These are phyloP conservation scores for Ophiostoma australiae DNA, from an alignment of 2,329 filamentous ascomycete genomes.

Conservation along the genomic window DNA sequence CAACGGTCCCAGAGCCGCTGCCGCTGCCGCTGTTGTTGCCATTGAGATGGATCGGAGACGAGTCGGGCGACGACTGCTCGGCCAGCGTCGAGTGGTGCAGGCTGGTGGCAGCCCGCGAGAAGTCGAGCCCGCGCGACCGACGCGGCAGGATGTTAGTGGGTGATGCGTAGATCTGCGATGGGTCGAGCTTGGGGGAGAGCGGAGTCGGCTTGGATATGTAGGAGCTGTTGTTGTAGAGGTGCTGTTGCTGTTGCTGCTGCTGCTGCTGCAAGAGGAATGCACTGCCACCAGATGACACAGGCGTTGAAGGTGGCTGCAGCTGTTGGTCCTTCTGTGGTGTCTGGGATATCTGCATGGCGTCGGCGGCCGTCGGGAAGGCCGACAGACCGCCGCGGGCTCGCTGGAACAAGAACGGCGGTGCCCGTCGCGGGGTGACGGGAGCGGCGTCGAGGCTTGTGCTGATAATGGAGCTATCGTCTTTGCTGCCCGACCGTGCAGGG, in stretches of 20 bases:
- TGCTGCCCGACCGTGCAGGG: conserved; percentile 50
- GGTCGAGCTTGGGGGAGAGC: conserved; percentile 79
- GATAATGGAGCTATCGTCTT: conserved; percentile 60
- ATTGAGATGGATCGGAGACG: conserved; percentile 67
- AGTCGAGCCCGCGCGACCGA: conserved; percentile 85
- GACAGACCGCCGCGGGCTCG: conserved; percentile 54
- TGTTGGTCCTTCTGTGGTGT: conserved; percentile 34
- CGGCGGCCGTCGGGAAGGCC: conserved; percentile 57
- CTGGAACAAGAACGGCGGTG: conserved; percentile 44
- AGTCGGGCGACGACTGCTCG: conserved; percentile 81
- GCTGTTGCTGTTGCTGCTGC: conserved; percentile 23
- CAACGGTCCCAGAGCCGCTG: neutral
- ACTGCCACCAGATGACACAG: conserved; percentile 16
- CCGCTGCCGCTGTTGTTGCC: conserved; percentile 39
- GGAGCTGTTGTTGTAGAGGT: conserved; percentile 34
- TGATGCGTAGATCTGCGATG: conserved; percentile 77
- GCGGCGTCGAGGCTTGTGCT: conserved; percentile 34
- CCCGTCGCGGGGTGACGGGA: conserved; percentile 63
- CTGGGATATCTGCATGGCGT: conserved; percentile 17
- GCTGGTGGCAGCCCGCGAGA: conserved; percentile 87
- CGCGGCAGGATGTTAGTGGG: conserved; percentile 84
- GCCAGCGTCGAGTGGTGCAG: conserved; percentile 93
- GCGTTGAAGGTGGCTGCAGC: conserved; percentile 20
- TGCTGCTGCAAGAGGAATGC: conserved; percentile 26
- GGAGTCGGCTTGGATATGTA: conserved; percentile 54